These are phyloP conservation scores for Phytophthora foliorum DNA, from an alignment of 352 stramenopile species.

Conservation along the genomic window DNA sequence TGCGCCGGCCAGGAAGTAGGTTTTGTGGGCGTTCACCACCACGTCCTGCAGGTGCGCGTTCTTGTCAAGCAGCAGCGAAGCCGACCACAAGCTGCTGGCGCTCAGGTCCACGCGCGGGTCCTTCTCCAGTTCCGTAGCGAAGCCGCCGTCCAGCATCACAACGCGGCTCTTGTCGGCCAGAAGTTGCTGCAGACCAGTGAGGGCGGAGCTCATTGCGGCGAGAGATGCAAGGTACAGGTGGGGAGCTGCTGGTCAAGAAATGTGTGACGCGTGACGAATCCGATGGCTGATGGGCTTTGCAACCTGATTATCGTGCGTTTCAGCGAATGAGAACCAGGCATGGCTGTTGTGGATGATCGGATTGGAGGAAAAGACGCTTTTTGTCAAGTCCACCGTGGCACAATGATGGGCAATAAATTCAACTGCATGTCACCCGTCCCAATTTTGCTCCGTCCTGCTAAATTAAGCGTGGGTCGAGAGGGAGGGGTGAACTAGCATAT, in stretches of 20 bases:
- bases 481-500: slow-evolving; percentile 33
- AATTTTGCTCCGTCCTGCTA: not conserved
- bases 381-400: slow-evolving; percentile 16
- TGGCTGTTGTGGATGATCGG: not conserved
- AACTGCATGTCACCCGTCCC: slow-evolving; percentile 26
- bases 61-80: slow-evolving; percentile 67
- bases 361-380: slow-evolving; percentile 24
- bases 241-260: slow-evolving; percentile 22
- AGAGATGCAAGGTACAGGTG: not conserved
- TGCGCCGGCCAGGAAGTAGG: slow-evolving; percentile 81
- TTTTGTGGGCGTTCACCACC: slow-evolving; percentile 73
- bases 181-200: slow-evolving; percentile 48
- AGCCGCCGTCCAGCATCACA: slow-evolving; percentile 78
- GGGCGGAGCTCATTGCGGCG: slow-evolving; percentile 26
- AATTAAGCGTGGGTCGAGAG: not conserved
- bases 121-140: slow-evolving; percentile 86
- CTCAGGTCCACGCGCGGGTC: slow-evolving; percentile 66
- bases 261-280: slow-evolving; percentile 30
- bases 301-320: slow-evolving; percentile 3
- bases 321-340: slow-evolving; percentile 8
- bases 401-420: slow-evolving; percentile 23
- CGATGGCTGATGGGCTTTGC: slow-evolving; percentile 11
- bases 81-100: slow-evolving; percentile 75
- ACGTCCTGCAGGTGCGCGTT: slow-evolving; percentile 64
- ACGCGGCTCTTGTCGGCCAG: slow-evolving; percentile 42